A percentile compares a stretch with the other conserved stretches of the same genome.
phyloP scores from a whole-genome alignment of 2,329 filamentous ascomycete species.

The Xylariaceae sp. region DNA sequence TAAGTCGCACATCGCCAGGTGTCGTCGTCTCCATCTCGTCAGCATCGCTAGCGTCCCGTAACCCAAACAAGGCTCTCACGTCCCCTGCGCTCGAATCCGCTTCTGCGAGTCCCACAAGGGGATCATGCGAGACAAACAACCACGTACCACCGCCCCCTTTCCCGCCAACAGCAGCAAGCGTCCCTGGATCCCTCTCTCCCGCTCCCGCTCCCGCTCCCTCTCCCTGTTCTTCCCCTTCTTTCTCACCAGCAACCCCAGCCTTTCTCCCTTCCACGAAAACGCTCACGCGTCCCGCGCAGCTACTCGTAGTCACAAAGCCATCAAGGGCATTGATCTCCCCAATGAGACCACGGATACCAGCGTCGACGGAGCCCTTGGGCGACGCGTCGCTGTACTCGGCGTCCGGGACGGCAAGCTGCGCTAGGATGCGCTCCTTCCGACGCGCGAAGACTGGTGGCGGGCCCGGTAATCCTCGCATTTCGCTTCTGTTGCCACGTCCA shows the following conservation, averaged over 20 bases:
- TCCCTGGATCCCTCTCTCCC: slow-evolving; percentile 23
- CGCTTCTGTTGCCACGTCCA: not conserved
- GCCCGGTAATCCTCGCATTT: slow-evolving; percentile 3
- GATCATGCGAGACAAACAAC: slow-evolving; percentile 83
- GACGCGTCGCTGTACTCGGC: slow-evolving; percentile 74
- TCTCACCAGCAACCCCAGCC: slow-evolving; percentile 21
- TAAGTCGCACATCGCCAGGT: slow-evolving; percentile 40
- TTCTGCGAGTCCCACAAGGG: slow-evolving; percentile 39
- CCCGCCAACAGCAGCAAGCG: slow-evolving; percentile 62
- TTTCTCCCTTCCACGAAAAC: slow-evolving; percentile 80
- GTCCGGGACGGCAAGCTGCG: slow-evolving; percentile 61
- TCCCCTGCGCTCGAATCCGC: slow-evolving; percentile 6
- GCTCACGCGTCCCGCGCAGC: slow-evolving; percentile 80
- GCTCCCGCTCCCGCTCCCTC: slow-evolving; percentile 14
- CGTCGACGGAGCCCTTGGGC: slow-evolving; percentile 83
- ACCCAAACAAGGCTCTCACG: slow-evolving; percentile 25
- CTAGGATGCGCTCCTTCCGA: slow-evolving; percentile 69
- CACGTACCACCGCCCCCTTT: slow-evolving; percentile 81
- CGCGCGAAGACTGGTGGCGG: slow-evolving; percentile 40
- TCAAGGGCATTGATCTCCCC: slow-evolving; percentile 67
- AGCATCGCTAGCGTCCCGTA: slow-evolving; percentile 31
- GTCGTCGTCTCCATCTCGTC: slow-evolving; percentile 20
- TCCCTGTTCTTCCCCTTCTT: slow-evolving; percentile 14
- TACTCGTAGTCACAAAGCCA: slow-evolving; percentile 85
- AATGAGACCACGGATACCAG: slow-evolving; percentile 70